Evolutionary conservation across 495 filamentous ascomycete species (phyloP), one percentile per base, ranked within the genome.

Genomic region (Pseudotulostoma volvatum): DNA sequence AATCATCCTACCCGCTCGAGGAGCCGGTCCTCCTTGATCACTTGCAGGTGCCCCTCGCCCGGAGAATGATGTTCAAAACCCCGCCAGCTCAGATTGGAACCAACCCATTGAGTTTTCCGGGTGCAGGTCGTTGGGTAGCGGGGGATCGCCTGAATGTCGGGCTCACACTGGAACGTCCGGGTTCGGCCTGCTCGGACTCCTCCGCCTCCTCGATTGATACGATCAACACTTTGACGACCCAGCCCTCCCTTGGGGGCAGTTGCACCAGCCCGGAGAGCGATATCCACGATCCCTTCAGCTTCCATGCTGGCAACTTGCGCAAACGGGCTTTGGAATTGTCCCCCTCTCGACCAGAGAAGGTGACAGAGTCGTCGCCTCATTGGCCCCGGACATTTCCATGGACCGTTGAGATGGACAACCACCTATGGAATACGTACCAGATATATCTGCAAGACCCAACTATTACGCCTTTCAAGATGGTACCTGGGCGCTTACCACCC

Each of bases 381-480:
- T 11, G 11, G 23, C 23, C 5, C 23, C 5, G 23, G 11, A 28
- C 23, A 28, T 39, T 31, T 16, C 36, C 30, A 8, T 97, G 87
- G 86, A 92, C 82, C 1, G 71, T 77, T 33, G 80, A 84, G 14
- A 92, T 93, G 84, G 86, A 87, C 56, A 76, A 78, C 25, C 90
- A 97, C 52, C 58, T 97, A 19, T 96, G 92, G 92, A 76, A 81
- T 23, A 86, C 81, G 1, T 96, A 93, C 51, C 63, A 82, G 45
- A 54, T 81, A 7, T 97, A 94, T 51, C 63, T 95, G 8, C 79
- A 86, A 45, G 85, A 96, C 54, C 87, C 90, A 21, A 85, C 79
- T 7, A 80, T 93, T 18, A 97, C 90, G 1, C 90, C 90, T 0
- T 88, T 96, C 60, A 86, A 87, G 48, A 79, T 84, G 62, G 73